Conservation (phyloP, 805 yeast species). For the Candida vartiovaarae region DNA sequence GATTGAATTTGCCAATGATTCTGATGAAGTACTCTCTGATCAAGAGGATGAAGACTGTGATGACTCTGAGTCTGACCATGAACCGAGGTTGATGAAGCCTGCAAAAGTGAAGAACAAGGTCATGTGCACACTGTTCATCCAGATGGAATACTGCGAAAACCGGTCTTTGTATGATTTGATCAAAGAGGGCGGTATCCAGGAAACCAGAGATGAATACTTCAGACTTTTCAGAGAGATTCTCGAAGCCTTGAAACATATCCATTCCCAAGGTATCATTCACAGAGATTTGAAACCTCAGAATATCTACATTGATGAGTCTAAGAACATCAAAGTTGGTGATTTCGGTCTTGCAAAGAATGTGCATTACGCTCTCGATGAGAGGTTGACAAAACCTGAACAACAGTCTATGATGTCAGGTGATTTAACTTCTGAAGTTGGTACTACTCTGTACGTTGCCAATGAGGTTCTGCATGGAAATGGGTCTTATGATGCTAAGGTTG, state of each 20-base stretch:
- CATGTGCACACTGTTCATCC: constrained; percentile 78
- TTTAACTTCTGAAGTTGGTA: constrained; percentile 88
- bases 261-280: constrained; percentile 89
- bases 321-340: constrained; percentile 91
- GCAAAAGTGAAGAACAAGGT: constrained; percentile 22
- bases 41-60: constrained; percentile 16
- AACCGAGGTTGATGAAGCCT: constrained; percentile 12
- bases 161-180: constrained; percentile 82
- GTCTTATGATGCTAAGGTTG: constrained; percentile 88
- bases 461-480: constrained; percentile 74
- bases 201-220: constrained; percentile 80
- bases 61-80: constrained; percentile 9
- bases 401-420: constrained; percentile 45
- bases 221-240: constrained; percentile 77
- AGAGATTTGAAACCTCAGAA: constrained; percentile 94
- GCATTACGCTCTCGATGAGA: constrained; percentile 36
- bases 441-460: constrained; percentile 85
- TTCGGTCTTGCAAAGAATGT: constrained; percentile 94
- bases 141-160: constrained; percentile 98
- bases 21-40: constrained; percentile 17
- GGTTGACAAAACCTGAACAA: constrained; percentile 23
- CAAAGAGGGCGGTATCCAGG: constrained; percentile 61
- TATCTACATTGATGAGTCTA: constrained; percentile 85
- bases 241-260: constrained; percentile 88
- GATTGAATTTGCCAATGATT: constrained; percentile 42